Conservation (phyloP, 345 rosid species). For the Salix brachista region DNA sequence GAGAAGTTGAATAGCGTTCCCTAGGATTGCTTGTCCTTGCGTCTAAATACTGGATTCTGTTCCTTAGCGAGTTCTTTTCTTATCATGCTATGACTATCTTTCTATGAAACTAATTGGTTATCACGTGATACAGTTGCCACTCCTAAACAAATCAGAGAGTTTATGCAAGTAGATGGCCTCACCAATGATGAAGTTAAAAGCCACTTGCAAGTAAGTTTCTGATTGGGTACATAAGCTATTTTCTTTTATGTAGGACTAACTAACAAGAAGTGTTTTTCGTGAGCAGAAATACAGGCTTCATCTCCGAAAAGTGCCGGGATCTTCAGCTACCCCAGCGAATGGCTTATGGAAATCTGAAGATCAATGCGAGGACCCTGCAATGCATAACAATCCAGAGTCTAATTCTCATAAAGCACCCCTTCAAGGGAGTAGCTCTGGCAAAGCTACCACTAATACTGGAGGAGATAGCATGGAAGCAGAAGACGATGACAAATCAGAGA, state of each 20-base stretch:
- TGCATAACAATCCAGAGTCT: background rate
- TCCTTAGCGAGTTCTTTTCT: background rate
- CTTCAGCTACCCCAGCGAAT: constrained; percentile 18
- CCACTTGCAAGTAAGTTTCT: constrained; percentile 22
- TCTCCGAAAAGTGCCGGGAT: constrained; percentile 11
- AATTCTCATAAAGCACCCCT: constrained; percentile 13
- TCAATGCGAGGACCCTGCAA: background rate
- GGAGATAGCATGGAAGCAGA: constrained; percentile 14
- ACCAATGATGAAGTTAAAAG: constrained; percentile 33
- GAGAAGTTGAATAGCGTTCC: background rate
- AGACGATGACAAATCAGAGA: constrained; percentile 18
- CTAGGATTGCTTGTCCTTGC: background rate
- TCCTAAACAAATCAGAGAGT: constrained; percentile 28
- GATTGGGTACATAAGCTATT: background rate
- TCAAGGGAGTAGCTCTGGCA: constrained; percentile 3
- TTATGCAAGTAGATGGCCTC: constrained; percentile 30
- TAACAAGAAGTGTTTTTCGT: background rate
- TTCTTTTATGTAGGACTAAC: background rate
- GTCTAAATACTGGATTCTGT: background rate
- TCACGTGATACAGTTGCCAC: constrained; percentile 17
- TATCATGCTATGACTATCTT: background rate
- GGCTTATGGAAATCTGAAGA: constrained; percentile 7
- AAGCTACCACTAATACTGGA: constrained; percentile 2
- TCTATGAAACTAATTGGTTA: background rate
- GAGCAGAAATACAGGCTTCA: constrained; percentile 28